Evolutionary conservation across 352 stramenopile species (phyloP), one percentile per base, ranked within the genome.

Genomic region (Phytophthora meadii): DNA sequence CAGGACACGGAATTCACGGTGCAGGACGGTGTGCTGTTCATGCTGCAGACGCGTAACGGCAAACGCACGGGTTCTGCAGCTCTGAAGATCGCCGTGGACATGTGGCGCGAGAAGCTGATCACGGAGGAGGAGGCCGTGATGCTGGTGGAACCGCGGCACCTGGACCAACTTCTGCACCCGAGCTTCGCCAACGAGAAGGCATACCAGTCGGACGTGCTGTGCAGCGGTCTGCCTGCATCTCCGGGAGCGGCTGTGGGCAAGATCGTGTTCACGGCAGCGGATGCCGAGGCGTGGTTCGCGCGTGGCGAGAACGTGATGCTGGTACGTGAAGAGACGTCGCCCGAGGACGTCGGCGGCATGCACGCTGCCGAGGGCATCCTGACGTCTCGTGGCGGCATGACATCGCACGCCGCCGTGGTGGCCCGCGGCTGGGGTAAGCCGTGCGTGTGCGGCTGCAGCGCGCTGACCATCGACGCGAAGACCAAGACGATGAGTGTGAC

Each of bases 41-140:
- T 70, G 54, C 54, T 70, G 48, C 63, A 70, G 62, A 70, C 55
- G n/a, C 53, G 61, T 36, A 63, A 63, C 37, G 52, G 61, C 53
- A 69, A 69, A n/a, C 61, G 61, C 52, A 69, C 60, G 60, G 60
- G 52, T 10, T 27, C 51, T 8, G 61, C 61, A 7, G 53, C 61
- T 32, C 41, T 68, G 9, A 69, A 69, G 54, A 69, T 64, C 61
- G 61, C 54, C 40, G 62, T 70, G 30, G 62, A 70, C 40, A 70
- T 70, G 61, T 70, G 61, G 61, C 61, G 54, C 41, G 61, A 70
- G 61, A 70, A 67, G 56, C 57, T 68, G 56, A 59, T 72, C 56
- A 72, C 64, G 27, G 64, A 72, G 51, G 57, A 66, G 44, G 64
- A 68, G 36, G 56, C 57, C 28, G 56, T 72, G 64, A 67, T 72